Percentiles rank a stretch among this genome's conserved stretches.
phyloP scores from a whole-genome alignment of 495 filamentous ascomycete species.

The Neurospora cerealis region DNA sequence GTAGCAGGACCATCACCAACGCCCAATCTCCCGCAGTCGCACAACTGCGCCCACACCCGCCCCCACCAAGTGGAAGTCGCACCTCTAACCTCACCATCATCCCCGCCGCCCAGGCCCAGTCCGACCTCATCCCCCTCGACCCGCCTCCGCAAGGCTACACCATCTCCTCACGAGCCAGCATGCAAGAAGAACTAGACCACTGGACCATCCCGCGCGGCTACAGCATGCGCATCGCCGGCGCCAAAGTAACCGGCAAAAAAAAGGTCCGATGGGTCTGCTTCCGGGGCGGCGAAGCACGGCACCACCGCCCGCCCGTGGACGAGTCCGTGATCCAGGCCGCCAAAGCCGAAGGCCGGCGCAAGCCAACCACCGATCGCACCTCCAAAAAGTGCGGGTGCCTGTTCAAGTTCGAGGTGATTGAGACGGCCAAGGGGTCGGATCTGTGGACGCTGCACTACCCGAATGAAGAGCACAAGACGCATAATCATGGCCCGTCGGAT shows the following conservation, averaged over 20 bases:
- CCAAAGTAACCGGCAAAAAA: slow-evolving; percentile 24
- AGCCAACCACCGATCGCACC: slow-evolving; percentile 26
- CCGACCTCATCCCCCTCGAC: slow-evolving; percentile 20
- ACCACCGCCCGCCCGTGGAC: slow-evolving; percentile 22
- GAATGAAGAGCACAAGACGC: slow-evolving; percentile 26
- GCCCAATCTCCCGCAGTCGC: neutral
- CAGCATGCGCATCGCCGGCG: slow-evolving; percentile 31
- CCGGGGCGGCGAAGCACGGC: slow-evolving; percentile 26
- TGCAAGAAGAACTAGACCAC: slow-evolving; percentile 28
- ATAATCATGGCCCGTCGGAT: slow-evolving; percentile 27
- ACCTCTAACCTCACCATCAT: slow-evolving; percentile 1
- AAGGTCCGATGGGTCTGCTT: slow-evolving; percentile 31
- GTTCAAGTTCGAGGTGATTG: slow-evolving; percentile 28
- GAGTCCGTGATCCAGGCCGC: slow-evolving; percentile 16
- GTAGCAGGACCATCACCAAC: neutral
- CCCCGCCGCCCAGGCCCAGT: neutral
- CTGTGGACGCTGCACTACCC: slow-evolving; percentile 27
- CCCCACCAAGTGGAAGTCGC: neutral
- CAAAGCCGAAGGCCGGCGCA: slow-evolving; percentile 22
- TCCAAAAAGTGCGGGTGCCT: slow-evolving; percentile 28
- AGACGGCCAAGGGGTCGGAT: slow-evolving; percentile 22
- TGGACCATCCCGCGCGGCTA: slow-evolving; percentile 28
- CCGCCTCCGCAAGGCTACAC: slow-evolving; percentile 23
- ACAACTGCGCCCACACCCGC: neutral
- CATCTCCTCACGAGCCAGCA: slow-evolving; percentile 21